Evolutionary conservation across 192 early-diverging fungal species (phyloP).

Genomic region (Thoreauomyces humboldtii): DNA sequence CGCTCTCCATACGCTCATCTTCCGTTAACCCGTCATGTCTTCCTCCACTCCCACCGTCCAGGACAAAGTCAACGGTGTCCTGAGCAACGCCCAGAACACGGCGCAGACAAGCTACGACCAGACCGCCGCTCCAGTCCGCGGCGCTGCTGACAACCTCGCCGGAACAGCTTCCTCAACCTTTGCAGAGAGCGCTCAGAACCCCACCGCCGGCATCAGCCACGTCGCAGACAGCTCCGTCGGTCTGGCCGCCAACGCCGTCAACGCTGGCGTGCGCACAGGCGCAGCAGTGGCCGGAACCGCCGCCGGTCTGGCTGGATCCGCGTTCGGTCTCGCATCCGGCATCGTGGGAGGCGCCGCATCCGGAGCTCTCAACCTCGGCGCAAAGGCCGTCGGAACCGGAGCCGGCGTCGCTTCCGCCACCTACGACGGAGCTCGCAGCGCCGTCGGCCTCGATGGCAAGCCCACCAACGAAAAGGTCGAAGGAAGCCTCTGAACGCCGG

Average conservation of each 20-base stretch:
- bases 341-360: background rate
- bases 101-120: background rate
- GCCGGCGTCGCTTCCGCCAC: conserved; percentile 10
- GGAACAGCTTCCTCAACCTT: background rate
- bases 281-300: conserved; percentile 11
- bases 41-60: no score
- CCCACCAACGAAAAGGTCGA: no score
- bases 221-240: conserved; percentile 15
- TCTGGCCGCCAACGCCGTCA: conserved; percentile 10
- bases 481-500: no score
- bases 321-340: background rate
- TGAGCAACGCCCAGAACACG: background rate
- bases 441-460: background rate
- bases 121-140: conserved; percentile 3
- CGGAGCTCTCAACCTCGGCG: background rate
- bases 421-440: conserved; percentile 9
- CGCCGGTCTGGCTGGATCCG: conserved; percentile 11
- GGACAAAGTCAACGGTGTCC: background rate
- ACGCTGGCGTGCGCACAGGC: background rate
- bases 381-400: conserved; percentile 7
- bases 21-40: background rate
- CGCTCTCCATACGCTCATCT: background rate
- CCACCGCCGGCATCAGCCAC: conserved; percentile 1
- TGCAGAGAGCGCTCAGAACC: background rate
- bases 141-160: conserved; percentile 2